phyloP scores from a whole-genome alignment of 176 grass and related monocot species.

The Pharus latifolius region DNA sequence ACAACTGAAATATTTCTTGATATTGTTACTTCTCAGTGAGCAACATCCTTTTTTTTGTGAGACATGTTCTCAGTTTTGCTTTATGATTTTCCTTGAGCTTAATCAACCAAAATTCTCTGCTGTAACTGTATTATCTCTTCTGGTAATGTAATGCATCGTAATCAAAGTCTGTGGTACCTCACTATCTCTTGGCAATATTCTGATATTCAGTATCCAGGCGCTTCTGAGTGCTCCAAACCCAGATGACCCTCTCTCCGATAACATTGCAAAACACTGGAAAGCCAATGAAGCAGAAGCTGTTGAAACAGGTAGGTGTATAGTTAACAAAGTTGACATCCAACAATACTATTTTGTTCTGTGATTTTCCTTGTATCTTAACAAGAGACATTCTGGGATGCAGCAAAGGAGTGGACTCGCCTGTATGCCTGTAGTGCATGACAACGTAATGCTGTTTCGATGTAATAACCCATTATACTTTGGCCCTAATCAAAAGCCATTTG shows the following conservation, averaged over 20 bases:
- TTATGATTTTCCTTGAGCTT: not conserved
- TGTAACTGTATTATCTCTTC: not conserved
- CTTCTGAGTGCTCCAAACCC: slow-evolving; percentile 96
- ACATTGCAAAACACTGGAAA: slow-evolving; percentile 99
- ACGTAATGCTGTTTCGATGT: slow-evolving; percentile 6
- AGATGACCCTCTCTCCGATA: slow-evolving; percentile 93
- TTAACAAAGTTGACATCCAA: not conserved
- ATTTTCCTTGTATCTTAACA: not conserved
- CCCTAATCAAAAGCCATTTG: slow-evolving; percentile 31
- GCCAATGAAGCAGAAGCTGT: slow-evolving; percentile 92
- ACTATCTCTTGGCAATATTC: slow-evolving; percentile 2
- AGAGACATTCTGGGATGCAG: slow-evolving; percentile 30
- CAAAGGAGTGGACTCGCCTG: slow-evolving; percentile 89
- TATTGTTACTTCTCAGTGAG: too few species aligned
- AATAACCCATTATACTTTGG: slow-evolving; percentile 37
- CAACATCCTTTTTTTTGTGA: too few species aligned
- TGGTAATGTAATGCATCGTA: not conserved
- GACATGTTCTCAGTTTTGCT: too few species aligned
- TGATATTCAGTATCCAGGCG: slow-evolving; percentile 78
- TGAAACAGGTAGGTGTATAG: slow-evolving; percentile 60
- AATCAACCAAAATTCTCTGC: not conserved
- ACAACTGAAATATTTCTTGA: too few species aligned
- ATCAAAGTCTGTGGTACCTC: not conserved
- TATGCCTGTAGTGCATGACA: slow-evolving; percentile 67
- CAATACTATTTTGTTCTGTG: not conserved